Percentiles rank a stretch among this genome's conserved stretches.
phyloP scores from a whole-genome alignment of 257 asterid genomes.

The Eucommia ulmoides region DNA sequence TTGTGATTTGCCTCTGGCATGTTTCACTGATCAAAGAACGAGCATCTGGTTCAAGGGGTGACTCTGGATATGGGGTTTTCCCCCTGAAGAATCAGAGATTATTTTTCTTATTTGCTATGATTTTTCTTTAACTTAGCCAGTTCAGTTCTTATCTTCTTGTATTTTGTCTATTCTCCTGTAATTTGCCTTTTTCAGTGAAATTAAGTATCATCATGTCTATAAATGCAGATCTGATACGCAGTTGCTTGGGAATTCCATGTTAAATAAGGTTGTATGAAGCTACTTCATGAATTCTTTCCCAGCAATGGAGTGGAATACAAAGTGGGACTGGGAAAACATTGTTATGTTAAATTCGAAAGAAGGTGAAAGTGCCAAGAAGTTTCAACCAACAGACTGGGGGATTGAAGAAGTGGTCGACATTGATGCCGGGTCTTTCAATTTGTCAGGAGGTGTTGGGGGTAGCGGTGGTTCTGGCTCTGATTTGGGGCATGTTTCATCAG shows the following conservation, averaged over 20 bases:
- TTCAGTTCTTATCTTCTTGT: neutral
- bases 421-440: conserved; percentile 51
- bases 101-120: neutral
- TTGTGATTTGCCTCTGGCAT: neutral
- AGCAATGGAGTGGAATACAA: conserved; percentile 72
- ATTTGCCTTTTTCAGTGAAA: neutral
- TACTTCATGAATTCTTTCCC: conserved; percentile 19
- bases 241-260: conserved; percentile 18
- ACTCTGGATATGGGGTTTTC: neutral
- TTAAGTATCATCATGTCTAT: neutral
- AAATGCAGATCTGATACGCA: conserved; percentile 16
- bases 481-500: conserved; percentile 54
- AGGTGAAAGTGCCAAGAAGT: conserved; percentile 44
- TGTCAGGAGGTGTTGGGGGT: conserved; percentile 40
- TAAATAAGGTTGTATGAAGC: conserved; percentile 16
- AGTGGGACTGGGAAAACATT: conserved; percentile 70
- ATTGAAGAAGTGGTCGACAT: conserved; percentile 53
- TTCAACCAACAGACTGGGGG: conserved; percentile 64
- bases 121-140: neutral
- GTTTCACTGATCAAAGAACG: neutral
- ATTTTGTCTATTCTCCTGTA: neutral
- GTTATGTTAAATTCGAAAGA: conserved; percentile 39
- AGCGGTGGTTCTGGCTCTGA: conserved; percentile 56
- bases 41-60: neutral
- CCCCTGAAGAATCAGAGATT: neutral